A percentile compares a stretch with the other conserved stretches of the same genome.
Conservation (phyloP, 2,329 filamentous ascomycete genomes). For the Epichloe glyceriae region DNA sequence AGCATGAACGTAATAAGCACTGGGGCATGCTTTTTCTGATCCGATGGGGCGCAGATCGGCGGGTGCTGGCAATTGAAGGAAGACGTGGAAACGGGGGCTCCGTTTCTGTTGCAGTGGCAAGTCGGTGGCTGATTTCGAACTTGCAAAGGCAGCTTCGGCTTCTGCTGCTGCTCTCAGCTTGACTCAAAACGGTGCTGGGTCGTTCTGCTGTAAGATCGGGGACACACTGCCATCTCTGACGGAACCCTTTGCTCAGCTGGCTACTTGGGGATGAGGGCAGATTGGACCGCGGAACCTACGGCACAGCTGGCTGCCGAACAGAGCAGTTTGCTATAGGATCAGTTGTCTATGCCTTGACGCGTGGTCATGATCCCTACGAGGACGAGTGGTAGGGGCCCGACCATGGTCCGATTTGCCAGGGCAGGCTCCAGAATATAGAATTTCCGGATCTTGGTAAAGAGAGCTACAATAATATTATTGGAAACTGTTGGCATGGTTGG, state of each 20-base stretch:
- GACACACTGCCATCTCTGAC: not conserved
- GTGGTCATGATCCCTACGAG: slow-evolving; percentile 6
- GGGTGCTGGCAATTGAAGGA: too few relatives aligned
- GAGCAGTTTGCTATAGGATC: slow-evolving; percentile 9
- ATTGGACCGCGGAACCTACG: slow-evolving; percentile 3
- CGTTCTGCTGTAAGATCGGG: not conserved
- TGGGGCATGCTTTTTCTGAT: too few relatives aligned
- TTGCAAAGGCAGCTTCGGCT: too few relatives aligned
- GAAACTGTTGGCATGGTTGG: slow-evolving; percentile 6
- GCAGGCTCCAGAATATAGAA: slow-evolving; percentile 6
- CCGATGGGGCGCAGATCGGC: too few relatives aligned
- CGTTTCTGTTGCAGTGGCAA: too few relatives aligned
- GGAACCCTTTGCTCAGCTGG: slow-evolving; percentile 7
- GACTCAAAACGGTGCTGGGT: too few relatives aligned
- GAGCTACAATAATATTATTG: slow-evolving; percentile 5
- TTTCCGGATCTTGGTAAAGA: slow-evolving; percentile 4
- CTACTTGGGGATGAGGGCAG: slow-evolving; percentile 4
- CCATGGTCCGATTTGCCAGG: slow-evolving; percentile 1
- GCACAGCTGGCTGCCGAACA: slow-evolving; percentile 2
- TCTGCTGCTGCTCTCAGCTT: too few relatives aligned
- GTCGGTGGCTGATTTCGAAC: too few relatives aligned
- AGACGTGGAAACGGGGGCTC: too few relatives aligned
- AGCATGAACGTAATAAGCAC: too few relatives aligned
- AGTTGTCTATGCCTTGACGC: slow-evolving; percentile 5
- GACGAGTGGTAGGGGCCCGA: slow-evolving; percentile 5